phyloP scores from a whole-genome alignment of 768 basidiomycete species.

The Rhizopogon rudus region DNA sequence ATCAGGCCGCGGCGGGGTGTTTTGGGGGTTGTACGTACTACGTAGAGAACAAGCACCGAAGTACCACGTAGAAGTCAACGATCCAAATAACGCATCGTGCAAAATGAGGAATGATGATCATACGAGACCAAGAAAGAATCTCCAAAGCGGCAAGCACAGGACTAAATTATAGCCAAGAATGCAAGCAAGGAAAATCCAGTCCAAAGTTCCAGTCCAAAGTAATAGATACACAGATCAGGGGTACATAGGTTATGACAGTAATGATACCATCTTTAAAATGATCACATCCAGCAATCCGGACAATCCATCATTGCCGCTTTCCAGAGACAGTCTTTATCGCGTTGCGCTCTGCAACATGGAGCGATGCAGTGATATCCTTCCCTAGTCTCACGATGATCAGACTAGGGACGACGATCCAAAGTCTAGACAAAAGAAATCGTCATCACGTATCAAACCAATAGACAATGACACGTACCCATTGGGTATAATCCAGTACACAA shows the following conservation, averaged over 20 bases:
- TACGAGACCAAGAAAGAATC: background rate
- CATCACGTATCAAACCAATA: background rate
- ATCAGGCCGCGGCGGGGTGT: background rate
- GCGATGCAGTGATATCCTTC: conserved; percentile 49
- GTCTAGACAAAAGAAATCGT: conserved; percentile 29
- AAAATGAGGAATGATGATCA: background rate
- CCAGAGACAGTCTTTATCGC: conserved; percentile 23
- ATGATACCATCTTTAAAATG: background rate
- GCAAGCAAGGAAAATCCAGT: background rate
- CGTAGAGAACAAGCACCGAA: no score
- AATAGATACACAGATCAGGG: background rate
- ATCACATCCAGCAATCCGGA: background rate
- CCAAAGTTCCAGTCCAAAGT: background rate
- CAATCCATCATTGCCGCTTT: conserved; percentile 22
- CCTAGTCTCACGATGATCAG: conserved; percentile 58
- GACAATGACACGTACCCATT: conserved; percentile 55
- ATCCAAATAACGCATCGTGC: no score
- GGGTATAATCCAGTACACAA: conserved; percentile 68
- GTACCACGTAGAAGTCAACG: no score
- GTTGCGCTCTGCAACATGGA: conserved; percentile 27
- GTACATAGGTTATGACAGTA: background rate
- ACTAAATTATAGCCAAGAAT: background rate
- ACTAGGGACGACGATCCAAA: conserved; percentile 75
- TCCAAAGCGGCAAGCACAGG: background rate
- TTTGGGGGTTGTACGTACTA: no score